Base-by-base conservation (phyloP, 2,329 filamentous ascomycete species). In the Immersiporthe knoxdaviesiana region DNA sequence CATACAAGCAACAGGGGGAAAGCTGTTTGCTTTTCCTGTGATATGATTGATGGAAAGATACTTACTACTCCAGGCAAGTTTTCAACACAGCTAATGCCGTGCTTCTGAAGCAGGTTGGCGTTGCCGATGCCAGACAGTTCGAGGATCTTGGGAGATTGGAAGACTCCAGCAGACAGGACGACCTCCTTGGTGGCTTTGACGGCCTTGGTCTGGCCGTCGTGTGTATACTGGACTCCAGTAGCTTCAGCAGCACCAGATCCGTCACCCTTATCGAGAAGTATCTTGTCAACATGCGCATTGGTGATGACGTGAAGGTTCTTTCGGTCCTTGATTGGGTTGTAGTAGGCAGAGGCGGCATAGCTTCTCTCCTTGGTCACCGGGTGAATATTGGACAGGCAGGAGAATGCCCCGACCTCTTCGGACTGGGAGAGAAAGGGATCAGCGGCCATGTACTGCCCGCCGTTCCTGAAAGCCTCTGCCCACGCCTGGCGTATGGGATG, bases 101-200 rank as follows among this genome's bases (percentile, higher is more conserved):
- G 69, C 24, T 70, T 64, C 5, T 68, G 54, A 6, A 79, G 74
- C 12, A 78, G 65, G 3, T 66, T 70, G 0, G 69, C 52, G 0
- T 75, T 73, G 18, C 79, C 79, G 47, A 80, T 75, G 16, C 79
- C 79, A 21, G 75, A 77, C 1, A 79, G 72, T 66, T 79, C 75
- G 1, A 80, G 73, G 3, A 80, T 67, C 47, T 78, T 76, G 0
- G 78, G 78, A 0, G 77, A 77, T 41, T 78, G 75, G 59, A 77
- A 74, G 5, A 74, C 64, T 12, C 78, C 78, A 3, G 72, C 77
- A 7, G 75, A 73, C 2, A 80, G 41, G 56, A 79, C 78, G 1
- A 79, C 76, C 66, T 79, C 77, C 30, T 69, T 66, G 24, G 14
- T 54, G 8, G 74, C 75, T 7, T 24, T 39, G 10, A 73, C 44